These are phyloP conservation scores for Fusarium udum DNA, from an alignment of 2,329 filamentous ascomycete genomes.

Conservation along the genomic window DNA sequence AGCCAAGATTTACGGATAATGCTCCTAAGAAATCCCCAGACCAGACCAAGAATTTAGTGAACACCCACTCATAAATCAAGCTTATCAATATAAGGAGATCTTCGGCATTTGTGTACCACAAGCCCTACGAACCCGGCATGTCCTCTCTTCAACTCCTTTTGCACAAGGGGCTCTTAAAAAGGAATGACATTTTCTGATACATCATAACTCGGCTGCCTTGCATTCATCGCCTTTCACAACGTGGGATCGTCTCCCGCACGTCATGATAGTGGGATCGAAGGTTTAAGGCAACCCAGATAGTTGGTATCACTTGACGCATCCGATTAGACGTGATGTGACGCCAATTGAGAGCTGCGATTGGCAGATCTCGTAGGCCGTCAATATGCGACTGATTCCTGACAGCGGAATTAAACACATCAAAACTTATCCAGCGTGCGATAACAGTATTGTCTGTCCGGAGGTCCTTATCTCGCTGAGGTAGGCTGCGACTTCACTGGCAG, in stretches of 20 bases:
- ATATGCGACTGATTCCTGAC: conserved; percentile 29
- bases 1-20: not conserved
- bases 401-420: conserved; percentile 17
- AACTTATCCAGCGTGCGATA: not conserved
- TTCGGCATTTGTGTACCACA: not conserved
- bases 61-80: not conserved
- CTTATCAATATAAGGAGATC: conserved; percentile 1
- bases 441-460: not conserved
- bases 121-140: not conserved
- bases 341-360: conserved; percentile 30
- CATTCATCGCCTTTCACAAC: conserved; percentile 13
- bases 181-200: conserved; percentile 19
- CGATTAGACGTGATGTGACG: conserved; percentile 12
- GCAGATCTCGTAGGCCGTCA: conserved; percentile 13
- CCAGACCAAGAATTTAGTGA: not conserved
- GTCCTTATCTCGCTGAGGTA: conserved; percentile 10
- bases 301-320: conserved; percentile 34
- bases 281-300: conserved; percentile 17
- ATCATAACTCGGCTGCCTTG: conserved; percentile 24
- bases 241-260: conserved; percentile 22
- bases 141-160: not conserved
- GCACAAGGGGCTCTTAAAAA: not conserved
- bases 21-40: conserved; percentile 2
- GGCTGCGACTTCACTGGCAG: not conserved
- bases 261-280: conserved; percentile 22